Evolutionary conservation across 2,329 filamentous ascomycete species (phyloP).

Genomic region (Dactylella cylindrospora): DNA sequence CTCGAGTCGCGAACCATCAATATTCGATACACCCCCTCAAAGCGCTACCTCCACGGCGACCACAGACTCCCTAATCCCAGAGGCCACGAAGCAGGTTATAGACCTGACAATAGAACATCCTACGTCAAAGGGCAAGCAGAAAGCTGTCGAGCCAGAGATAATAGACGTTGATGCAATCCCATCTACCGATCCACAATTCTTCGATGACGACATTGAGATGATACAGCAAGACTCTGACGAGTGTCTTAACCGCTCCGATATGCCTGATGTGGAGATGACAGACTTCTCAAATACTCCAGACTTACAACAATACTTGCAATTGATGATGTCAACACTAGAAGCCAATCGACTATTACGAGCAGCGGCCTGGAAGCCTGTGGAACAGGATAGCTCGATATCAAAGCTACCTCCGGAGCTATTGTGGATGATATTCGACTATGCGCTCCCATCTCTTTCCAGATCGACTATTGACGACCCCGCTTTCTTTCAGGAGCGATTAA

Average conservation of each 20-base stretch:
- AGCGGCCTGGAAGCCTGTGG: constrained; percentile 1
- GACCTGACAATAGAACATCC: constrained; percentile 10
- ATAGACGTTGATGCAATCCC: constrained; percentile 11
- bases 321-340: constrained; percentile 15
- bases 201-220: constrained; percentile 14
- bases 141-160: neutral
- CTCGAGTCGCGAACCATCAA: constrained; percentile 1
- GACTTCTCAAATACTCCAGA: neutral
- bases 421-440: constrained; percentile 15
- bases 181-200: constrained; percentile 9
- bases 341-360: constrained; percentile 2
- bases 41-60: constrained; percentile 7
- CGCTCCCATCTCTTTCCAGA: constrained; percentile 1
- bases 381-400: constrained; percentile 3
- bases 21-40: constrained; percentile 19
- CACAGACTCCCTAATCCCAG: constrained; percentile 11
- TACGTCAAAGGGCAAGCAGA: neutral
- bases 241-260: neutral
- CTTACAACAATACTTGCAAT: constrained; percentile 8
- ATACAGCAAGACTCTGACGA: neutral
- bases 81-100: constrained; percentile 1
- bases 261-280: neutral
- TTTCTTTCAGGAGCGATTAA: constrained; percentile 2
- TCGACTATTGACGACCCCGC: neutral
- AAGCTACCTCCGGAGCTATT: constrained; percentile 18